phyloP scores from a whole-genome alignment of 2,329 filamentous ascomycete genomes.

The Blastomyces silverae region DNA sequence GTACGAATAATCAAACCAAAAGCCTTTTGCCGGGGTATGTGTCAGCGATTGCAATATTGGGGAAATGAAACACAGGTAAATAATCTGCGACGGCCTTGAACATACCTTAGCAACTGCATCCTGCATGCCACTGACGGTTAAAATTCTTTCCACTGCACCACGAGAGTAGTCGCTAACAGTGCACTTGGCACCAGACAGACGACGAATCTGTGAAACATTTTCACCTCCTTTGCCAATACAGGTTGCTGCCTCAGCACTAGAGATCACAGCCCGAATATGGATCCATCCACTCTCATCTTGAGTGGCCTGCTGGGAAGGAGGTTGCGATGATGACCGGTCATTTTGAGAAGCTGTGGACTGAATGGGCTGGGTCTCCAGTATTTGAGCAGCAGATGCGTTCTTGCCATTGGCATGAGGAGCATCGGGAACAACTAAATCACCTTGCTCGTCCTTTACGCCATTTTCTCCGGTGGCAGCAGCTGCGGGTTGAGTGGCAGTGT shows the following conservation, averaged over 20 bases:
- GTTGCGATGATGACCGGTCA: slow-evolving; percentile 43
- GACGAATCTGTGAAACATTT: slow-evolving; percentile 95
- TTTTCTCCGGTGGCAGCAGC: slow-evolving; percentile 34
- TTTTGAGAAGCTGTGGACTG: slow-evolving; percentile 52
- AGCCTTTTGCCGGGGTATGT: slow-evolving; percentile 51
- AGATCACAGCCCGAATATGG: slow-evolving; percentile 93
- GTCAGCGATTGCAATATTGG: slow-evolving; percentile 25
- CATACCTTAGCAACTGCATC: slow-evolving; percentile 92
- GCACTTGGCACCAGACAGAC: slow-evolving; percentile 93
- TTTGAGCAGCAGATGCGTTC: slow-evolving; percentile 31
- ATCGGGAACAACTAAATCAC: slow-evolving; percentile 63
- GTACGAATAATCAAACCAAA: slow-evolving; percentile 98
- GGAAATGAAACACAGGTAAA: slow-evolving; percentile 2
- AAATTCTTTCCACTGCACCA: slow-evolving; percentile 91
- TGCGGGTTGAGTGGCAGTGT: slow-evolving; percentile 32
- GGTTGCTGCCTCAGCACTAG: slow-evolving; percentile 92
- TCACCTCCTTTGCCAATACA: slow-evolving; percentile 98
- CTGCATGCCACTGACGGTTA: slow-evolving; percentile 93
- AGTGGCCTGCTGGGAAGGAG: slow-evolving; percentile 40
- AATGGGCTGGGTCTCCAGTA: slow-evolving; percentile 52
- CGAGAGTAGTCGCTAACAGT: slow-evolving; percentile 98
- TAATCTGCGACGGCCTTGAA: slow-evolving; percentile 19
- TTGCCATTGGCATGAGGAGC: slow-evolving; percentile 52
- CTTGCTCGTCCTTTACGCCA: slow-evolving; percentile 53
- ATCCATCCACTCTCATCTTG: slow-evolving; percentile 96